Percentiles rank a stretch among this genome's conserved stretches.
Conservation (phyloP, 805 yeast species). For the Cyberlindnera maritima region DNA sequence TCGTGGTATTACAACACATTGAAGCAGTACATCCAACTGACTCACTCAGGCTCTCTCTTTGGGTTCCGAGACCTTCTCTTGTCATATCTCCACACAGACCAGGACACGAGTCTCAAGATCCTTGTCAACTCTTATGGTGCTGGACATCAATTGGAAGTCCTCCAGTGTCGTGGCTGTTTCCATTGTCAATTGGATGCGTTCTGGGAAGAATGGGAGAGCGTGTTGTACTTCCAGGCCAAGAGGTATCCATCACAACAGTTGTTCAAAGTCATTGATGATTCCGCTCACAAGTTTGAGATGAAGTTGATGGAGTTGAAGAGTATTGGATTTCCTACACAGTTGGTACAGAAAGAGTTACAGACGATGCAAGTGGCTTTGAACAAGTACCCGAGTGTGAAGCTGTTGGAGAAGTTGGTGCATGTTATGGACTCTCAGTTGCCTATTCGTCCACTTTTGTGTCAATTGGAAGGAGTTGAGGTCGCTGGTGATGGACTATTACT, state of each 20-base stretch:
- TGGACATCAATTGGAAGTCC: background rate
- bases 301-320: background rate
- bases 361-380: background rate
- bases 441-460: background rate
- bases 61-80: conserved; percentile 5
- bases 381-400: background rate
- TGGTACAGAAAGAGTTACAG: background rate
- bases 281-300: background rate
- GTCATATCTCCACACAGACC: conserved; percentile 4
- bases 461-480: background rate
- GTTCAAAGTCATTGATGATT: background rate
- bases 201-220: conserved; percentile 6
- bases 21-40: conserved; percentile 5
- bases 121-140: conserved; percentile 6
- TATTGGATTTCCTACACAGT: background rate
- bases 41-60: conserved; percentile 2
- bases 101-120: background rate
- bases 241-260: background rate
- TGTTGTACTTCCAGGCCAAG: background rate
- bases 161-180: conserved; percentile 8
- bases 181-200: conserved; percentile 1
- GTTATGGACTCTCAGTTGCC: background rate
- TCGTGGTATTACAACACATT: conserved; percentile 3
- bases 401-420: background rate
- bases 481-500: background rate